Evolutionary conservation across 805 yeast genomes (phyloP), one percentile per base, ranked within the genome.

Genomic region (Saccharomycopsis fodiens): DNA sequence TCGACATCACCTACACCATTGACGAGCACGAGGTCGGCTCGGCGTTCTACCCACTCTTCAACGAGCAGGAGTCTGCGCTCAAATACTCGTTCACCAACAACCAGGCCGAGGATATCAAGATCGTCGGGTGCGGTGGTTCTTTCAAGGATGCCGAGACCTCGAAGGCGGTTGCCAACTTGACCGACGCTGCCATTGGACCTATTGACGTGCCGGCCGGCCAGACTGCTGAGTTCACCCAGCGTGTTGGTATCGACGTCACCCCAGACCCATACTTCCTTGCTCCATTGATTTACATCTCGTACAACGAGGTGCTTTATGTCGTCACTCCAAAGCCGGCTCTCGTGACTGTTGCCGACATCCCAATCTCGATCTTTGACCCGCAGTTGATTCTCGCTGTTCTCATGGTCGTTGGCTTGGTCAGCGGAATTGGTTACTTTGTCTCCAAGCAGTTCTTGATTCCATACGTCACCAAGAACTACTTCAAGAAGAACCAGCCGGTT

Each of bases 361-460:
- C 80, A 46, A 67, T 88, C 55, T 81, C 94, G 0, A 52, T 80
- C 44, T 79, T 82, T 64, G 76, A 84, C 59, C 93, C 89, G 12
- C 78, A 80, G 62, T 73, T 87, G 57, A 58, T 86, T 48, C 60
- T 83, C 30, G 73, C 83, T 53, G 82, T 79, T 59, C 42, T 76
- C 13, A 54, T 84, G 21, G 63, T 85, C 47, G 54, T 67, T 2
- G 71, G 64, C 19, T 60, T 79, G 16, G 44, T 79, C 23, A 79
- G 67, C 42, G 73, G 66, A 35, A 54, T 72, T 39, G 78, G 67
- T 37, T 82, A 79, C 61, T 59, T 67, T 51, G 59, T 62, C 30
- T 73, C 72, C 62, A 58, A 56, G 35, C 54, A 61, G 37, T 73
- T 68, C 57, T 78, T 78, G 46, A 64, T 64, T 51, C 59, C 60